These are phyloP conservation scores for Trypanosoma cruzi DNA, from an alignment of 208 protist species.

Conservation along the genomic window DNA sequence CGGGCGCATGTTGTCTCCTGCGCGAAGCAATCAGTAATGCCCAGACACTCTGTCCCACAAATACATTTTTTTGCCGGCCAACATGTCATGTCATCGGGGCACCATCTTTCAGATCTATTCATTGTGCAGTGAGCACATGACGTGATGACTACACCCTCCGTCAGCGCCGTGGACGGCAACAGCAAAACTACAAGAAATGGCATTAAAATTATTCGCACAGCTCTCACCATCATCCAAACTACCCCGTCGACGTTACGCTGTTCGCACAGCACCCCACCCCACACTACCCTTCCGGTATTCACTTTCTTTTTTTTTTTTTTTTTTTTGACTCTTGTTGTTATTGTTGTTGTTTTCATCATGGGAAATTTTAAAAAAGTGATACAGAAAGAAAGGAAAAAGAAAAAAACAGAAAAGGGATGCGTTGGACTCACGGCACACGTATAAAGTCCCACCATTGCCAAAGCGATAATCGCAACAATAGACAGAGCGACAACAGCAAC, in stretches of 20 bases:
- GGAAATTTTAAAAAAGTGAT: not conserved
- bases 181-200: not conserved
- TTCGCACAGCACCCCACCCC: not conserved
- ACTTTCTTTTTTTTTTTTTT: not conserved
- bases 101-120: slow-evolving; percentile 38
- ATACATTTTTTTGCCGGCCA: slow-evolving; percentile 34
- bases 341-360: not conserved
- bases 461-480: not conserved
- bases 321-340: too few species aligned
- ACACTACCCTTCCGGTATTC: not conserved
- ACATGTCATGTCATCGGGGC: slow-evolving; percentile 56
- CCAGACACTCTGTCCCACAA: slow-evolving; percentile 37
- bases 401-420: not conserved
- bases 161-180: not conserved
- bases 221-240: not conserved
- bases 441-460: not conserved
- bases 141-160: slow-evolving; percentile 17
- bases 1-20: slow-evolving; percentile 35
- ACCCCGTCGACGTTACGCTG: not conserved
- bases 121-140: slow-evolving; percentile 54
- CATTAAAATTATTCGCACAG: not conserved
- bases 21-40: slow-evolving; percentile 48
- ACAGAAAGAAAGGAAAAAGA: not conserved
- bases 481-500: not conserved
- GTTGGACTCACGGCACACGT: not conserved